Conservation (phyloP, 352 stramenopile species). For the Globisporangium viniferum region DNA sequence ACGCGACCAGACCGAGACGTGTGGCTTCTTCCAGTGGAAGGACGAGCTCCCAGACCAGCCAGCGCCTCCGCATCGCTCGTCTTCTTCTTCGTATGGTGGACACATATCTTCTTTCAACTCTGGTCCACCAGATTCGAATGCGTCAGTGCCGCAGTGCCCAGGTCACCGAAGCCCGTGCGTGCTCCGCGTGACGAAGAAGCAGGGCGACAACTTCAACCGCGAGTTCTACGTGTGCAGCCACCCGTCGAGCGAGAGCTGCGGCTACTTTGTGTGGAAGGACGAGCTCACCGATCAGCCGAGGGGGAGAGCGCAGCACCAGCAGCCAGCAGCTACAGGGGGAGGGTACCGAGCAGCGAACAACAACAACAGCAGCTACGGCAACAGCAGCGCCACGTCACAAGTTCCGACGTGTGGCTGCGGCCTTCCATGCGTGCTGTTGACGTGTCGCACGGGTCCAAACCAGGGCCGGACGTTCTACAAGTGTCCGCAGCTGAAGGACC, state of each 20-base stretch:
- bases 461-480: slow-evolving; percentile 93
- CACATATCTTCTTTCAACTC: not conserved
- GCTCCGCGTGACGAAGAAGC: slow-evolving; percentile 42
- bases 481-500: slow-evolving; percentile 72
- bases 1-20: slow-evolving; percentile 50
- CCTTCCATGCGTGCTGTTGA: slow-evolving; percentile 38
- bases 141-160: slow-evolving; percentile 32
- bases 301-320: not conserved
- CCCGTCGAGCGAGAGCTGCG: slow-evolving; percentile 69
- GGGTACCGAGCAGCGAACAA: not conserved
- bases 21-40: slow-evolving; percentile 77
- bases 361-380: not conserved
- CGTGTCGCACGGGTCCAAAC: slow-evolving; percentile 78
- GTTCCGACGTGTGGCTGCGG: slow-evolving; percentile 47
- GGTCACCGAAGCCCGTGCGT: slow-evolving; percentile 44
- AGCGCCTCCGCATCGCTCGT: not conserved
- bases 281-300: slow-evolving; percentile 30
- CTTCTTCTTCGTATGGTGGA: not conserved
- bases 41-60: slow-evolving; percentile 32
- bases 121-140: not conserved
- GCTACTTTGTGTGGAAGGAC: slow-evolving; percentile 92
- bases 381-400: not conserved
- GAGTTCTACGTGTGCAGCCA: slow-evolving; percentile 92
- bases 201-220: slow-evolving; percentile 82
- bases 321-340: not conserved